phyloP scores from a whole-genome alignment of 2,329 filamentous ascomycete species.

The Aspergillus thermomutatus region DNA sequence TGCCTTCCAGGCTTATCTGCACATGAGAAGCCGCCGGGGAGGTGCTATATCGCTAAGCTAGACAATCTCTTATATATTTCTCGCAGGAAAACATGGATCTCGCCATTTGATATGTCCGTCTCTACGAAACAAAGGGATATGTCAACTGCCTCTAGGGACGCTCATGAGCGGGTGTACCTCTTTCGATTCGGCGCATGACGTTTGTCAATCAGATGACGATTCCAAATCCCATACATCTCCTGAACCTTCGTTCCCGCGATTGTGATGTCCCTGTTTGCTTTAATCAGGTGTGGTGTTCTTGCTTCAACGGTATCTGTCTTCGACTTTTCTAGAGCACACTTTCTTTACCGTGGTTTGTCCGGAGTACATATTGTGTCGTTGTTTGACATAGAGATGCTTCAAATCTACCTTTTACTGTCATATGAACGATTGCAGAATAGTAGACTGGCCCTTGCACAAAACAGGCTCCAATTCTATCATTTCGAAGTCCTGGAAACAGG shows the following conservation, averaged over 20 bases:
- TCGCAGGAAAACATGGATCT: conserved; percentile 12
- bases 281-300: neutral
- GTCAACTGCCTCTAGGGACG: neutral
- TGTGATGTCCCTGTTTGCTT: neutral
- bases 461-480: neutral
- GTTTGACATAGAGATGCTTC: neutral
- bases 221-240: neutral
- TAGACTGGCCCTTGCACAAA: neutral
- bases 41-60: conserved; percentile 75
- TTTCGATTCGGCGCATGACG: neutral
- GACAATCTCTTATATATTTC: conserved; percentile 12
- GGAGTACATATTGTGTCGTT: neutral
- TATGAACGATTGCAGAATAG: neutral
- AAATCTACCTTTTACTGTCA: neutral
- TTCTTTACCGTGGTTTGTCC: neutral
- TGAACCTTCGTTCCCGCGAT: neutral
- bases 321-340: neutral
- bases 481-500: neutral
- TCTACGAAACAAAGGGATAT: neutral
- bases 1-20: conserved; percentile 80
- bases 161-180: neutral
- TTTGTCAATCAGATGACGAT: neutral
- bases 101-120: conserved; percentile 5
- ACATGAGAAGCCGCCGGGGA: conserved; percentile 75
- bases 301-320: neutral